phyloP scores from a whole-genome alignment of 306 rosid genomes.

The Carpinus fangiana region DNA sequence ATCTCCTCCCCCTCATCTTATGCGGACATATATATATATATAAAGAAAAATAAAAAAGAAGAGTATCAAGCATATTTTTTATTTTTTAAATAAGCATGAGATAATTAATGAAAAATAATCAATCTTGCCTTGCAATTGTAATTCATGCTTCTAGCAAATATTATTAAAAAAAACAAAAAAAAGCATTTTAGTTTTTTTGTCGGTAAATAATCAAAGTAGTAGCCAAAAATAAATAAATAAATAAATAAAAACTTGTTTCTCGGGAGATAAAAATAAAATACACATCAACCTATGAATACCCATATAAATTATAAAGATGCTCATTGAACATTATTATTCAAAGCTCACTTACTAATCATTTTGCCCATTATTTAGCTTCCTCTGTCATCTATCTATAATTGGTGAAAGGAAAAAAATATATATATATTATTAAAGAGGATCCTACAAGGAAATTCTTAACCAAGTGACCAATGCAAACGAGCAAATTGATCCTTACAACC shows the following conservation, averaged over 20 bases:
- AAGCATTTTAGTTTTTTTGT: too few species aligned
- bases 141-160: neutral
- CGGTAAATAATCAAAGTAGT: neutral
- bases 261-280: neutral
- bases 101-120: too few species aligned
- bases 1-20: too few species aligned
- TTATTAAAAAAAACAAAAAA: too few species aligned
- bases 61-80: too few species aligned
- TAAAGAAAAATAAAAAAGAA: too few species aligned
- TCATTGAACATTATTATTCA: neutral
- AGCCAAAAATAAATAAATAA: neutral
- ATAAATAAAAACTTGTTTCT: too few species aligned
- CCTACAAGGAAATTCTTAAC: neutral
- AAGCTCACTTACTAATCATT: neutral
- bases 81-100: too few species aligned
- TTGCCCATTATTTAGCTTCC: neutral
- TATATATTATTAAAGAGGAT: neutral
- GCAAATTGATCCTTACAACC: slow-evolving; percentile 31
- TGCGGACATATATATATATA: too few species aligned
- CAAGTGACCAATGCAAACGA: neutral
- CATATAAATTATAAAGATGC: neutral
- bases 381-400: neutral
- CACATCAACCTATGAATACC: too few species aligned
- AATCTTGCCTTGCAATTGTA: too few species aligned
- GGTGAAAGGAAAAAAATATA: neutral